Evolutionary conservation across 345 rosid genomes (phyloP), one percentile per base, ranked within the genome.

Genomic region (Combretum micranthum): DNA sequence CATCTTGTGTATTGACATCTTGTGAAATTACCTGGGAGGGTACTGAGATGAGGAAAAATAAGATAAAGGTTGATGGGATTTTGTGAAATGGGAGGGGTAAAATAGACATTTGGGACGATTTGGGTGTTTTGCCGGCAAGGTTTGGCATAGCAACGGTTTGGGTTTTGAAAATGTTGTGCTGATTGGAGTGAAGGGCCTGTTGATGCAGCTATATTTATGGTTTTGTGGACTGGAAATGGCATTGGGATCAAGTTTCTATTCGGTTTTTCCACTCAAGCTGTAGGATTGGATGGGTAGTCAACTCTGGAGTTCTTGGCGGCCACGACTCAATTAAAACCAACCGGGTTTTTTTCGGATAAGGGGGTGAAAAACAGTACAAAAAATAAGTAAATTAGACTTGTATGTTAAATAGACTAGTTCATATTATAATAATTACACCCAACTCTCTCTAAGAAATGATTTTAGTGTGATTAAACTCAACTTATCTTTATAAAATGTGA

Each of bases 1-100:
- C 89, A 7, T 57, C 50, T 18, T 32, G 9, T 18, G 58, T 4
- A 44, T 21, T 51, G 11, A 18, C 52, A 42, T 23, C 15, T 56
- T 86, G 96, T 0, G 96, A 74, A 68, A 66, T 74, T 47, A 76
- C 86, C 0, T 16, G 3, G 10, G 76, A 64, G 72, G 94, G 79
- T 14, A 68, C 1, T 42, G 61, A 63, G 13, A 61, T 15, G 15
- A 88, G 54, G 50, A 77, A 47, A 25, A 86, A 14, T 44, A 73
- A 15, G 61, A 76, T 26, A 42, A 42, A 16, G 47, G 39, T 32
- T 9, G 39, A 11, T 32, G 10, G 39, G 39, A 32, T 32, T 32
- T 32, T 7, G 39, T 7, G 39, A 46, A 64, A 63, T 55, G 50
- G 57, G 5, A 64, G 21, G 57, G 69, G 61, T 62, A 71, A 42